Evolutionary conservation across 768 basidiomycete genomes (phyloP).

Genomic region (Lentinus brumalis): DNA sequence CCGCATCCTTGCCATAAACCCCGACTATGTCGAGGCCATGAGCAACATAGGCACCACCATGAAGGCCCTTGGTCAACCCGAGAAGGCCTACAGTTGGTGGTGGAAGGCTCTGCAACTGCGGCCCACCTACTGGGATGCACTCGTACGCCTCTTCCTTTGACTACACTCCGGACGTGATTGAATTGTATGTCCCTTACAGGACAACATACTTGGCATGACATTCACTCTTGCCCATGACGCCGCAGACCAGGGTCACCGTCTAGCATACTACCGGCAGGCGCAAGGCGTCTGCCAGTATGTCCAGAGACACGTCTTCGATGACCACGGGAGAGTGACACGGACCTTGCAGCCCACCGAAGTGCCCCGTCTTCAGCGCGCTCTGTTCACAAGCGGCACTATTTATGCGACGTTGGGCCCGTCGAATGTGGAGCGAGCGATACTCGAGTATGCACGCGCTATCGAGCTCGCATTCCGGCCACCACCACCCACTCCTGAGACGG

Average conservation of each 20-base stretch:
- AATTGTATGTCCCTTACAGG: constrained; percentile 15
- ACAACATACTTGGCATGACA: constrained; percentile 39
- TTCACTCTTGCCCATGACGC: constrained; percentile 25
- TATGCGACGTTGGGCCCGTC: constrained; percentile 33
- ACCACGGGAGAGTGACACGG: constrained; percentile 24
- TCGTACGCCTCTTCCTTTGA: constrained; percentile 21
- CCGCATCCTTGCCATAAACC: constrained; percentile 35
- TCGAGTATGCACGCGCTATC: constrained; percentile 44
- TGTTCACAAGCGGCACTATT: constrained; percentile 44
- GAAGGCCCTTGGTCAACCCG: constrained; percentile 33
- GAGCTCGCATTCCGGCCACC: constrained; percentile 43
- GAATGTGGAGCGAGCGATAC: constrained; percentile 32
- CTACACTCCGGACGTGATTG: background rate
- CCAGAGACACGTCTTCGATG: constrained; percentile 29
- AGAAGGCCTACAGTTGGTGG: constrained; percentile 42
- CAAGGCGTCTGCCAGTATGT: constrained; percentile 38
- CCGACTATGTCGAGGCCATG: constrained; percentile 40
- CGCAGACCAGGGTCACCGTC: constrained; percentile 5
- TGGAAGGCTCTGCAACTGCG: constrained; percentile 38
- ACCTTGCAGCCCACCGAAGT: constrained; percentile 34
- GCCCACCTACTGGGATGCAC: constrained; percentile 38
- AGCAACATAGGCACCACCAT: constrained; percentile 42
- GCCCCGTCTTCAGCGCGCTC: constrained; percentile 47
- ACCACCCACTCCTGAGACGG: constrained; percentile 18
- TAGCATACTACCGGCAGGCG: constrained; percentile 30